These are phyloP conservation scores for Diutina mesorugosa DNA, from an alignment of 1,139 yeast genomes.

Conservation along the genomic window DNA sequence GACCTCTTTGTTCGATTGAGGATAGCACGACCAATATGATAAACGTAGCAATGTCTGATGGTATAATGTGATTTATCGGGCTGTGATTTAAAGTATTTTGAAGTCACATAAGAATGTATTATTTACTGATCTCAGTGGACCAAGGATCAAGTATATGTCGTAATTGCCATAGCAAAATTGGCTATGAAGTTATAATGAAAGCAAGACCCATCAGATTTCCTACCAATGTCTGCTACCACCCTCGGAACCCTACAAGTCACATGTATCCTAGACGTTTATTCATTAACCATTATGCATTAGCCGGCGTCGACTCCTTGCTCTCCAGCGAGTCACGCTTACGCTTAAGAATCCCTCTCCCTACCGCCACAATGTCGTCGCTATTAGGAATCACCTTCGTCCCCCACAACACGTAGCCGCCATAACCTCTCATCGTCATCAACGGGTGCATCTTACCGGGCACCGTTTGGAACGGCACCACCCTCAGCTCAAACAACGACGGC, in stretches of 20 bases:
- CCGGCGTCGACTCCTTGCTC: background rate
- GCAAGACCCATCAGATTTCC: background rate
- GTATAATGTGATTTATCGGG: too few relatives aligned
- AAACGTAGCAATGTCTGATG: too few relatives aligned
- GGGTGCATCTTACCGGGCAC: slow-evolving; percentile 94
- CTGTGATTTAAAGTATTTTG: too few relatives aligned
- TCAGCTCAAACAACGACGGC: slow-evolving; percentile 71
- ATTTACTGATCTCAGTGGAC: too few relatives aligned
- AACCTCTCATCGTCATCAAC: slow-evolving; percentile 83
- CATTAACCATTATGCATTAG: background rate
- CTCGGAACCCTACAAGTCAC: too few relatives aligned
- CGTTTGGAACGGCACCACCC: slow-evolving; percentile 82
- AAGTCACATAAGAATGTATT: too few relatives aligned
- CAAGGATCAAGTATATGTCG: too few relatives aligned
- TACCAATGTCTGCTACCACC: background rate
- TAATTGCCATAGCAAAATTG: too few relatives aligned
- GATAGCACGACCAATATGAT: too few relatives aligned
- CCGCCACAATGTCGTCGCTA: slow-evolving; percentile 38
- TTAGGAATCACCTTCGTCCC: slow-evolving; percentile 74
- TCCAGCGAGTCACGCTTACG: background rate
- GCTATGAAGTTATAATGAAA: too few relatives aligned
- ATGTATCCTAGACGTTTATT: background rate
- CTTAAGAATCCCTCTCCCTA: slow-evolving; percentile 38
- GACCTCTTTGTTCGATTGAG: too few relatives aligned
- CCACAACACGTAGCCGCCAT: slow-evolving; percentile 79